phyloP scores from a whole-genome alignment of 2,329 filamentous ascomycete genomes.

The Fusarium sp. region DNA sequence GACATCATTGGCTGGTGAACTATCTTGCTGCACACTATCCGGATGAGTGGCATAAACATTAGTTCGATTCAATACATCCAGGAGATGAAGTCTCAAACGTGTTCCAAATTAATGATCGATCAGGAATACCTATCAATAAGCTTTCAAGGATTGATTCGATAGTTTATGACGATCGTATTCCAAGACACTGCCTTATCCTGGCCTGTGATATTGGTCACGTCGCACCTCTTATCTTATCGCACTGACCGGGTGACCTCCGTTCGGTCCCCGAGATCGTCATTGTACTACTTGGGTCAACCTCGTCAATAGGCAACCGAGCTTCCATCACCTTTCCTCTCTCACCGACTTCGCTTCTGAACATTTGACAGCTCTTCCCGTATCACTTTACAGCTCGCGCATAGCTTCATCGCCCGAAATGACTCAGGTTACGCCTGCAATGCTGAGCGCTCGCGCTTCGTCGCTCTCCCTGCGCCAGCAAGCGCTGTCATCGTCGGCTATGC shows the following conservation, averaged over 20 bases:
- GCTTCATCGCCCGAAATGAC: constrained; percentile 52
- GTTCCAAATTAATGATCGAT: neutral
- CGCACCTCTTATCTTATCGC: constrained; percentile 32
- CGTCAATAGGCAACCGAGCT: constrained; percentile 18
- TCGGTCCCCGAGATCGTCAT: constrained; percentile 33
- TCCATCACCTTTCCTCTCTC: neutral
- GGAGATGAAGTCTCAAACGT: neutral
- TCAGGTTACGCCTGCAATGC: constrained; percentile 57
- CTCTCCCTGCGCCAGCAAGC: constrained; percentile 58
- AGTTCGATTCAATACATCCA: neutral
- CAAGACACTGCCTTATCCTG: neutral
- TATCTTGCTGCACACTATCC: neutral
- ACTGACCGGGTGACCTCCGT: constrained; percentile 36
- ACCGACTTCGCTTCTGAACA: neutral
- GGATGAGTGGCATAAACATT: neutral
- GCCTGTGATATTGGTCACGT: constrained; percentile 18
- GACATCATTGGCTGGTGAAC: neutral
- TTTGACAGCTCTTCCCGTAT: neutral
- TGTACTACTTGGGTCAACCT: constrained; percentile 15
- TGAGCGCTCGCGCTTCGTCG: constrained; percentile 57
- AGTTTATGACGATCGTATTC: neutral
- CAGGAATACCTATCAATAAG: neutral
- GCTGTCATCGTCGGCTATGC: constrained; percentile 42
- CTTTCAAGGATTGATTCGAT: neutral
- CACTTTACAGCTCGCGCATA: constrained; percentile 13